Evolutionary conservation across 2,329 filamentous ascomycete species (phyloP), one percentile per base, ranked within the genome.

Genomic region (Neonectria hederae): DNA sequence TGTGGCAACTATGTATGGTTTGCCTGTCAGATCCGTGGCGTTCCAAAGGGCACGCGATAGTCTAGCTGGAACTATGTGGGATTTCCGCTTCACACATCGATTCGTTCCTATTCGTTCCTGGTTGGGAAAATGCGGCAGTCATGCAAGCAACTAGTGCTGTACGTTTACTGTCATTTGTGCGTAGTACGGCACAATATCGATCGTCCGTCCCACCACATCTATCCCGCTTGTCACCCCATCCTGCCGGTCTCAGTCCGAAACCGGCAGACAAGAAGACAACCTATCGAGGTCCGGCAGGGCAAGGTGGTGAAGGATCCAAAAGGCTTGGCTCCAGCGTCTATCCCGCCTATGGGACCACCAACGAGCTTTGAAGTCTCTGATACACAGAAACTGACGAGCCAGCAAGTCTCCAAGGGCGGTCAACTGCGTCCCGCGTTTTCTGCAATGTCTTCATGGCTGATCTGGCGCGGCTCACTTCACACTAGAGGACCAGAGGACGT

Each of bases 391-490:
- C 35, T 32, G 28, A 28, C 49, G 22, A 54, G 52, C 42, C 42
- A 11, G 21, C 26, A 35, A 22, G 30, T 42, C 42, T 32, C 46
- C n/a, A 26, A 54, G 22, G 51, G 62, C 56, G 56, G 51, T 55
- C 62, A 53, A 71, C 32, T 49, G 14, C 9, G 42, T 35, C 42
- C 43, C 21, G 65, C 62, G 58, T 28, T 66, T 69, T 40, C 40
- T 38, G 49, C 38, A 40, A 59, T 54, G 22, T 54, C 49, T 35
- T 54, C 53, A 24, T 53, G 46, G 53, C 42, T 53, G 42, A 42
- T 46, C 48, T 54, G 42, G 45, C 51, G 45, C 45, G 49, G 54
- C 51, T 59, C 32, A 51, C 28, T 28, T 9, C 28, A 9, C 32
- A 51, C 55, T 59, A 35, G 35, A 45, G 30, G 17, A 11, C 26